Percentiles rank a stretch among this genome's conserved stretches.
phyloP scores from a whole-genome alignment of 1,284 basidiomycete species.

The Sporisorium iseilematis-ciliati region DNA sequence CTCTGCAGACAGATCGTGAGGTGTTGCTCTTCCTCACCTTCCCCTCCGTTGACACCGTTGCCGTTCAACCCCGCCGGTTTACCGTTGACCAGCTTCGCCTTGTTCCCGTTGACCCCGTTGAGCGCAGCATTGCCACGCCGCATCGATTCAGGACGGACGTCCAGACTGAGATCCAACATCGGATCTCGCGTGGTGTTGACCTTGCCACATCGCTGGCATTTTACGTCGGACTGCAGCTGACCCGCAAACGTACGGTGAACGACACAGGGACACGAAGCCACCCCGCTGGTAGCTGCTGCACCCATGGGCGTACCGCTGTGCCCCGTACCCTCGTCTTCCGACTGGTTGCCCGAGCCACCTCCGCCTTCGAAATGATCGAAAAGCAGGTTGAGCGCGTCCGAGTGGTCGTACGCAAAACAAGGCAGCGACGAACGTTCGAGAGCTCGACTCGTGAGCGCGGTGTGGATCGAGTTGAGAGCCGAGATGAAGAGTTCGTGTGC shows the following conservation, averaged over 20 bases:
- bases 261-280: conserved; percentile 81
- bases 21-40: conserved; percentile 56
- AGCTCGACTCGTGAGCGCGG: conserved; percentile 51
- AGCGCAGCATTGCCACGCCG: conserved; percentile 18
- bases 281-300: conserved; percentile 26
- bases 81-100: conserved; percentile 18
- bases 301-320: conserved; percentile 17
- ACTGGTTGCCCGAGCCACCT: conserved; percentile 32
- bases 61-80: conserved; percentile 12
- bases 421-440: conserved; percentile 52
- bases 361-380: conserved; percentile 54
- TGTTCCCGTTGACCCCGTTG: conserved; percentile 26
- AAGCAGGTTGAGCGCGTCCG: conserved; percentile 42
- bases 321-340: conserved; percentile 39
- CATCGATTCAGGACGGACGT: conserved; percentile 73
- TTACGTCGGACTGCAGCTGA: conserved; percentile 86
- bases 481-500: conserved; percentile 79
- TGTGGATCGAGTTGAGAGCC: conserved; percentile 65
- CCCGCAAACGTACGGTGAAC: conserved; percentile 92
- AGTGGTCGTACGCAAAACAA: conserved; percentile 44
- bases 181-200: conserved; percentile 86
- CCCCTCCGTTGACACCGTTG: conserved; percentile 15
- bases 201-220: conserved; percentile 81
- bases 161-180: conserved; percentile 90
- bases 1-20: conserved; percentile 54